A percentile compares a stretch with the other conserved stretches of the same genome.
phyloP scores from a whole-genome alignment of 2,329 filamentous ascomycete species.

The Fusarium napiforme region DNA sequence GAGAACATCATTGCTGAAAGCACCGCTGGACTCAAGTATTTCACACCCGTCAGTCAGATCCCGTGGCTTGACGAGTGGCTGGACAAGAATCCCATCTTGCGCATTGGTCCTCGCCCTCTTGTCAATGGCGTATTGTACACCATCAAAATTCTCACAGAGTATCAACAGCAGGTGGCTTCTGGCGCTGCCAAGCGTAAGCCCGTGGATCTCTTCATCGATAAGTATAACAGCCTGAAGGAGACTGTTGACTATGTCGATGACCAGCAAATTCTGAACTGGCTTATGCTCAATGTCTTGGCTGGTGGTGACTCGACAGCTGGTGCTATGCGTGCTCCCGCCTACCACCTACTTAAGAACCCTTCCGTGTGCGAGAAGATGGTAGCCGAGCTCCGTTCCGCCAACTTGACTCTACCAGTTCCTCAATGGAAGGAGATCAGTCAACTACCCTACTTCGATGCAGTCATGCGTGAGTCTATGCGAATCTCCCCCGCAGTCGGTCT shows the following conservation, averaged over 20 bases:
- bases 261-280: slow-evolving; percentile 32
- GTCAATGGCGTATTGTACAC: slow-evolving; percentile 28
- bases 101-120: slow-evolving; percentile 11
- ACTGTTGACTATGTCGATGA: slow-evolving; percentile 33
- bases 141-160: slow-evolving; percentile 34
- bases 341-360: slow-evolving; percentile 22
- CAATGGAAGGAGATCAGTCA: slow-evolving; percentile 33
- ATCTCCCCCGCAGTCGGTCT: slow-evolving; percentile 22
- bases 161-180: slow-evolving; percentile 26
- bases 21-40: slow-evolving; percentile 32
- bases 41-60: slow-evolving; percentile 32
- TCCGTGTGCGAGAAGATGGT: slow-evolving; percentile 27
- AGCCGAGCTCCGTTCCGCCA: slow-evolving; percentile 12
- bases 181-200: slow-evolving; percentile 25
- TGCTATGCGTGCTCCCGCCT: slow-evolving; percentile 30
- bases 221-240: slow-evolving; percentile 32
- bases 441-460: slow-evolving; percentile 29
- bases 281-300: slow-evolving; percentile 37
- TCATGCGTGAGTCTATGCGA: slow-evolving; percentile 29
- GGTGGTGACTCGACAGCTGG: slow-evolving; percentile 37
- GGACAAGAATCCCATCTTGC: slow-evolving; percentile 36
- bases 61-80: slow-evolving; percentile 40
- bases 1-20: slow-evolving; percentile 26
- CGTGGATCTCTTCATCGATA: slow-evolving; percentile 36
- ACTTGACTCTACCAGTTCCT: slow-evolving; percentile 13